Evolutionary conservation across 129 eudicot genomes (phyloP), one percentile per base, ranked within the genome.

Genomic region (Arctium minus): DNA sequence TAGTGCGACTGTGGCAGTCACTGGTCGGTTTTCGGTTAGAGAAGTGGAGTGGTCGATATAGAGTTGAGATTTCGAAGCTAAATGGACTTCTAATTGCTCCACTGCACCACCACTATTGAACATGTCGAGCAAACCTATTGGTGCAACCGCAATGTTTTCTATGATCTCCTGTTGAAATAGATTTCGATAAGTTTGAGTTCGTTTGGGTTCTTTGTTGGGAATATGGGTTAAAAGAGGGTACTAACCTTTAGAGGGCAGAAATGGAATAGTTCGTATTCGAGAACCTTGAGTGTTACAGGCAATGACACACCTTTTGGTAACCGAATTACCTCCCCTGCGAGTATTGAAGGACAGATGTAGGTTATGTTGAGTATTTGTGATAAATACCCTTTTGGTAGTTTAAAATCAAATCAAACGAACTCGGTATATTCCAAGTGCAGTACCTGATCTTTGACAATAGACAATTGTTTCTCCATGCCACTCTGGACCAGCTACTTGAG

Each of bases 121-220:
- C 98, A 94, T 94, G 83, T 89, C 92, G 8, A 92, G 92, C 83
- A 94, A 73, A 4, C 98, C 97, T 71, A 94, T 92, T 31, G 98
- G 92, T 22, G 98, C 93, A 70, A 92, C 89, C 0, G 90, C 87
- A 10, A 94, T 89, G 87, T 81, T 82, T 48, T 81, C 88, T 5
- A 91, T 73, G 70, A 94, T 81, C 42, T 94, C 87, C 98, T 92
- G 95, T 84, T 73, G 13, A 65, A 73, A 62, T 62, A n/a, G 18
- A 11, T 60, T 17, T 78, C 36, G 33, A 36, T 37, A 60, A 17
- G 53, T 35, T 74, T 5, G 48, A 10, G 27, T 32, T 53, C 15
- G 74, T 11, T 12, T 40, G 33, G 36, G 56, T 18, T 13, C 0
- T 39, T 10, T 72, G 11, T 4, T 46, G 32, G 1, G 29, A 13